These are phyloP conservation scores for Nidula niveotomentosa DNA, from an alignment of 1,284 basidiomycete genomes.

Conservation along the genomic window DNA sequence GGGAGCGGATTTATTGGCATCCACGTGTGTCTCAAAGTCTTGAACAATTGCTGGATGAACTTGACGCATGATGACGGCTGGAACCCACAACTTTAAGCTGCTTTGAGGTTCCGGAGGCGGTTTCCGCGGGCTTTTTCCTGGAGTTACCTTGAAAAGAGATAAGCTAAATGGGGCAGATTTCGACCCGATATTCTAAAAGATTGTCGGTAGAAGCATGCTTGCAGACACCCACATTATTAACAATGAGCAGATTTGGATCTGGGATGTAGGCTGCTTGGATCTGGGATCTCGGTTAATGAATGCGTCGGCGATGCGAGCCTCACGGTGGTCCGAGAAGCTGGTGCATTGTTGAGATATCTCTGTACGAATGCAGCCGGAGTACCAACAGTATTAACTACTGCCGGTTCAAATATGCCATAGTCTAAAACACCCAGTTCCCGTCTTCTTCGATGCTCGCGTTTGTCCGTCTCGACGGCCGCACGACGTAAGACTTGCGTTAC, in stretches of 20 bases:
- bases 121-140: constrained; percentile 42
- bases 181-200: constrained; percentile 71
- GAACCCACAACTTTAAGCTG: constrained; percentile 29
- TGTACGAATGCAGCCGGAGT: too few relatives aligned
- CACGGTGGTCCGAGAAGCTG: too few relatives aligned
- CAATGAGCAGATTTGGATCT: constrained; percentile 24
- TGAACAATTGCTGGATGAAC: constrained; percentile 45
- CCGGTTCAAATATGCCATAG: too few relatives aligned
- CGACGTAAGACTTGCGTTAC: constrained; percentile 66
- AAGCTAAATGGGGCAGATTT: constrained; percentile 64
- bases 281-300: too few relatives aligned
- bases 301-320: too few relatives aligned
- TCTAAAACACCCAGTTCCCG: too few relatives aligned
- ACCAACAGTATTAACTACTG: too few relatives aligned
- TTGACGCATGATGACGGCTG: constrained; percentile 28
- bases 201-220: constrained; percentile 67
- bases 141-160: constrained; percentile 51
- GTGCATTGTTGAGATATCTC: too few relatives aligned
- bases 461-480: constrained; percentile 36
- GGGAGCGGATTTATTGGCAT: constrained; percentile 59
- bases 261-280: too few relatives aligned
- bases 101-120: constrained; percentile 34
- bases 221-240: constrained; percentile 37
- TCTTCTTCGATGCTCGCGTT: too few relatives aligned
- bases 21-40: constrained; percentile 63